A percentile compares a stretch with the other conserved stretches of the same genome.
Conservation (phyloP, 73 alveolate species). For the Diophrys sp. region DNA sequence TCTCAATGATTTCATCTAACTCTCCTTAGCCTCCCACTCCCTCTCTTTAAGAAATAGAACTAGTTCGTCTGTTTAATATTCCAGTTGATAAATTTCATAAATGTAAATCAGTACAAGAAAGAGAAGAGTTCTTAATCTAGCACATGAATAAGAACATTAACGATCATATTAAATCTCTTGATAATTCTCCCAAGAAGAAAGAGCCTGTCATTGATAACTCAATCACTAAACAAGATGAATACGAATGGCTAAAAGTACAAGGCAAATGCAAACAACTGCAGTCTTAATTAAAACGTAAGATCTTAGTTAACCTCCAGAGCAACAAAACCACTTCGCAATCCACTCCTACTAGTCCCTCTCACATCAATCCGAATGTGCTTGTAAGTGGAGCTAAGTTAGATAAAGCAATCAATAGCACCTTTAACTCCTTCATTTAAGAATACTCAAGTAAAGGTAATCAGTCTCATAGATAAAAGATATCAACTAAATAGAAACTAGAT, state of each 20-base stretch:
- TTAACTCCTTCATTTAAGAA: not conserved
- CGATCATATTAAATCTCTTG: not conserved
- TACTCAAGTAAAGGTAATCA: not conserved
- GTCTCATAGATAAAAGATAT: not conserved
- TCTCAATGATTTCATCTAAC: too few relatives aligned
- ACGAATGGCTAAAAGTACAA: not conserved
- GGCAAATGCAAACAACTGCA: too few relatives aligned
- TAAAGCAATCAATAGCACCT: not conserved
- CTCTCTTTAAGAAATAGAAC: not conserved
- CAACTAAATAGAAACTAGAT: not conserved
- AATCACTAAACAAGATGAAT: not conserved
- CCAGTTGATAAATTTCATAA: not conserved
- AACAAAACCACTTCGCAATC: not conserved
- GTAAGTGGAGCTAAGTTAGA: not conserved
- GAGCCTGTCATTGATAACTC: not conserved
- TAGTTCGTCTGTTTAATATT: not conserved
- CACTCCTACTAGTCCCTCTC: not conserved
- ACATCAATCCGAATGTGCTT: not conserved
- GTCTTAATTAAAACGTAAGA: too few relatives aligned
- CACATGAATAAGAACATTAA: conserved; percentile 7
- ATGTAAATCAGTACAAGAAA: not conserved
- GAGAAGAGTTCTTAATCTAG: conserved; percentile 2
- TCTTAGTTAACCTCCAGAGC: not conserved
- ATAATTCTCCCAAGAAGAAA: not conserved
- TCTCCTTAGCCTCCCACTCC: too few relatives aligned